Percentiles rank a stretch among this genome's conserved stretches.
Conservation (phyloP, 2,329 filamentous ascomycete species). For the Cryphonectria japonica region DNA sequence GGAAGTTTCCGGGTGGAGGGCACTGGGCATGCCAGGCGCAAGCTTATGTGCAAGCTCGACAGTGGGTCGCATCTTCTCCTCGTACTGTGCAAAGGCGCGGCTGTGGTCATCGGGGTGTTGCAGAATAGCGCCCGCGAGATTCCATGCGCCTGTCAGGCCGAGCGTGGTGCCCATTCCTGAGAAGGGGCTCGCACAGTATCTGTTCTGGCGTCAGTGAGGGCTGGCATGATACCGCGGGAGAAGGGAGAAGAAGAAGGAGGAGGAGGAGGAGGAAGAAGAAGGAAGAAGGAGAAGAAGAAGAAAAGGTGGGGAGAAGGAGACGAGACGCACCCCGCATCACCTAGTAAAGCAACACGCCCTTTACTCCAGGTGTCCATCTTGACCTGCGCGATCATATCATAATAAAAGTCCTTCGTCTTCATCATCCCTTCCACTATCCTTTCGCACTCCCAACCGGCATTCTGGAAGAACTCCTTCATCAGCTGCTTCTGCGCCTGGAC, state of each 20-base stretch:
- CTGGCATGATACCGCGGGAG: neutral
- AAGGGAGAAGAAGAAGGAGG: neutral
- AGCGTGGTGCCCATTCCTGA: constrained; percentile 54
- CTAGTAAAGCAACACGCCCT: constrained; percentile 47
- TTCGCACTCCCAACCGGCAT: constrained; percentile 50
- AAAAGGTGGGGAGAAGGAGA: too few relatives aligned
- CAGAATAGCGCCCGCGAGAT: constrained; percentile 52
- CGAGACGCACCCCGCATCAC: constrained; percentile 47
- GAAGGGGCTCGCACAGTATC: constrained; percentile 48
- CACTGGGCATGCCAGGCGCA: constrained; percentile 34
- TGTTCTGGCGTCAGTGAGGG: constrained; percentile 4
- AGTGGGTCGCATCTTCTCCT: constrained; percentile 43
- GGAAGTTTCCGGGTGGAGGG: constrained; percentile 35
- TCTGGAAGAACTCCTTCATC: constrained; percentile 45
- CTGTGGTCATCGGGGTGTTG: constrained; percentile 32
- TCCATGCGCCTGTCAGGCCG: constrained; percentile 52
- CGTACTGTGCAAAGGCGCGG: constrained; percentile 44
- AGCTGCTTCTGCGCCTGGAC: constrained; percentile 43
- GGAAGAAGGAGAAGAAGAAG: too few relatives aligned
- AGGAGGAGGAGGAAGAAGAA: too few relatives aligned
- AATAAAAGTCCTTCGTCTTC: constrained; percentile 38
- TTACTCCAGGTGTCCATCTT: constrained; percentile 41
- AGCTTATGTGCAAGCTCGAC: constrained; percentile 45
- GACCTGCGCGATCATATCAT: constrained; percentile 47
- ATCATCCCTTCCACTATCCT: constrained; percentile 43